Percentiles rank a stretch among this genome's conserved stretches.
Evolutionary conservation across 768 basidiomycete genomes (phyloP).

Genomic region (Tephrocybe rancida): DNA sequence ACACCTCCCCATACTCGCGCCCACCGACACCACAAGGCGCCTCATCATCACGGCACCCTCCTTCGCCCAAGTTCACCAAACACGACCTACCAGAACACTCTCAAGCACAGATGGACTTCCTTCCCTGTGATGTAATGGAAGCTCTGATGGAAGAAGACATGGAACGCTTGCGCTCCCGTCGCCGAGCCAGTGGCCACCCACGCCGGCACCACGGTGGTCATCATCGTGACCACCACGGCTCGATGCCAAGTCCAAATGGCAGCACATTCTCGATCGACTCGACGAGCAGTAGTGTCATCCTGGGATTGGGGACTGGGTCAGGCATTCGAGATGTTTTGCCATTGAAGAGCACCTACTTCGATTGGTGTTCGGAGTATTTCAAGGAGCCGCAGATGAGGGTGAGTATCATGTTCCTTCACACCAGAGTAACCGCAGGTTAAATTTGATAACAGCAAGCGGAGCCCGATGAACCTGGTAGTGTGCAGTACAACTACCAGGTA

Average conservation of each 20-base stretch:
- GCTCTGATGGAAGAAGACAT: conserved; percentile 93
- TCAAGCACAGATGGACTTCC: conserved; percentile 51
- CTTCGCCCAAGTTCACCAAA: conserved; percentile 26
- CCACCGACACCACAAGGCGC: conserved; percentile 43
- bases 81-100: conserved; percentile 32
- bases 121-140: conserved; percentile 81
- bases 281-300: conserved; percentile 62
- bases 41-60: conserved; percentile 19
- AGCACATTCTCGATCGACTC: conserved; percentile 83
- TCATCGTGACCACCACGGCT: conserved; percentile 30
- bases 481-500: conserved; percentile 92
- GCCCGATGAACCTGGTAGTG: conserved; percentile 92
- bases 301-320: conserved; percentile 78
- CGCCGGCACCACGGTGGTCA: conserved; percentile 35
- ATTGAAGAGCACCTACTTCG: conserved; percentile 89
- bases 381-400: conserved; percentile 99
- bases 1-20: conserved; percentile 74
- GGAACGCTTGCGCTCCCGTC: conserved; percentile 80
- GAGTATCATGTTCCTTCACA: conserved; percentile 22
- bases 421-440: conserved; percentile 1
- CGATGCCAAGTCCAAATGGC: conserved; percentile 67
- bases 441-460: conserved; percentile 75
- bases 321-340: conserved; percentile 87
- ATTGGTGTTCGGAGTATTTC: conserved; percentile 98
- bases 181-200: conserved; percentile 44